These are phyloP conservation scores for Eucalyptus erythrocorys DNA, from an alignment of 345 rosid genomes.

Conservation along the genomic window DNA sequence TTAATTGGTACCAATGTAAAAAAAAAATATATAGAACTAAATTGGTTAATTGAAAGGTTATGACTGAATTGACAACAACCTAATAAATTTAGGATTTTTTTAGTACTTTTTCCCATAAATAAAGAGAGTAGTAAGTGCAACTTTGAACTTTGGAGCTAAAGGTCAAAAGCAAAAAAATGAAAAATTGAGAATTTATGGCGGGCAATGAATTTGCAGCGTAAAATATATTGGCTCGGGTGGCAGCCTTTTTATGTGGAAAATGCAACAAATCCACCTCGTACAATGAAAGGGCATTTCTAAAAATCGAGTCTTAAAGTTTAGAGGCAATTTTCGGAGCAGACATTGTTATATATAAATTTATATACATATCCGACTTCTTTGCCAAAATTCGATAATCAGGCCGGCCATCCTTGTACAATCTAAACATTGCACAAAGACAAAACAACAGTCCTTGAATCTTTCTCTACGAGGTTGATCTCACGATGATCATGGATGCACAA, in stretches of 20 bases:
- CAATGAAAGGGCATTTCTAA: neutral
- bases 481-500: neutral
- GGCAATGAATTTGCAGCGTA: neutral
- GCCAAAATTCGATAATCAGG: neutral
- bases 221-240: neutral
- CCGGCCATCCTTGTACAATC: neutral
- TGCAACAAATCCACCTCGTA: neutral
- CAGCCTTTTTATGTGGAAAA: neutral
- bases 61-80: rapidly evolving
- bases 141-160: neutral
- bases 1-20: rapidly evolving
- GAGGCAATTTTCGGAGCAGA: neutral
- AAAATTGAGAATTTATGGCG: neutral
- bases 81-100: no score
- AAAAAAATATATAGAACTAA: rapidly evolving
- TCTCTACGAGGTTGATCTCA: neutral
- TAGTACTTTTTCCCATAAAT: rapidly evolving
- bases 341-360: neutral
- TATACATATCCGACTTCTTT: neutral
- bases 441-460: neutral
- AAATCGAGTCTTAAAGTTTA: neutral
- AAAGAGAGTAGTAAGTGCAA: neutral
- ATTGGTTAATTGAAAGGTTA: rapidly evolving
- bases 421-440: neutral
- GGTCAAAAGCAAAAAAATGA: neutral